A percentile compares a stretch with the other conserved stretches of the same genome.
Evolutionary conservation across 768 basidiomycete species (phyloP).

Genomic region (Suillus fuscotomentosus): DNA sequence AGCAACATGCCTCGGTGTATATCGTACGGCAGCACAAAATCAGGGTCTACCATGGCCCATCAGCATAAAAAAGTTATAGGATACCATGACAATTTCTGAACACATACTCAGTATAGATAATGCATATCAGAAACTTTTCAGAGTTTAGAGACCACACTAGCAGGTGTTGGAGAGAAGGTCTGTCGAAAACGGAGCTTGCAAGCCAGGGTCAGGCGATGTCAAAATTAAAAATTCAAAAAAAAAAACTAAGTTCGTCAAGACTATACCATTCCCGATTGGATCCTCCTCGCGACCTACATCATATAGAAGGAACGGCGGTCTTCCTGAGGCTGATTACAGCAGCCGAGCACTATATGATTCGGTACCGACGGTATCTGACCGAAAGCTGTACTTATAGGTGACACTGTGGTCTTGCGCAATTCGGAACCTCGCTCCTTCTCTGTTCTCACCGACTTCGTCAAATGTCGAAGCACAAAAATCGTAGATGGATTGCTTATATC

Average conservation of each 20-base stretch:
- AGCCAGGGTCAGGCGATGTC: neutral
- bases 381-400: too few relatives aligned
- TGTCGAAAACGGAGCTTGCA: neutral
- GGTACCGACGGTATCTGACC: neutral
- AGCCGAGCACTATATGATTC: neutral
- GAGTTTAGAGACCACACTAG: neutral
- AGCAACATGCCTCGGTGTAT: neutral
- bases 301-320: too few relatives aligned
- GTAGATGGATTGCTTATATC: constrained; percentile 43
- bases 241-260: neutral
- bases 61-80: neutral
- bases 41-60: neutral
- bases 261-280: constrained; percentile 2
- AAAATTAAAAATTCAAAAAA: neutral
- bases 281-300: neutral
- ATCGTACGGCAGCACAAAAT: neutral
- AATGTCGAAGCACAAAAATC: constrained; percentile 82
- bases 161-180: neutral
- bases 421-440: constrained; percentile 27
- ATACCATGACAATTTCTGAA: neutral
- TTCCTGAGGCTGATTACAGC: too few relatives aligned
- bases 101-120: neutral
- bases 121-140: neutral
- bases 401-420: too few relatives aligned
- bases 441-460: constrained; percentile 35